Base-by-base conservation (phyloP, 176 grass and related monocot genomes). In the Triticum turgidum region DNA sequence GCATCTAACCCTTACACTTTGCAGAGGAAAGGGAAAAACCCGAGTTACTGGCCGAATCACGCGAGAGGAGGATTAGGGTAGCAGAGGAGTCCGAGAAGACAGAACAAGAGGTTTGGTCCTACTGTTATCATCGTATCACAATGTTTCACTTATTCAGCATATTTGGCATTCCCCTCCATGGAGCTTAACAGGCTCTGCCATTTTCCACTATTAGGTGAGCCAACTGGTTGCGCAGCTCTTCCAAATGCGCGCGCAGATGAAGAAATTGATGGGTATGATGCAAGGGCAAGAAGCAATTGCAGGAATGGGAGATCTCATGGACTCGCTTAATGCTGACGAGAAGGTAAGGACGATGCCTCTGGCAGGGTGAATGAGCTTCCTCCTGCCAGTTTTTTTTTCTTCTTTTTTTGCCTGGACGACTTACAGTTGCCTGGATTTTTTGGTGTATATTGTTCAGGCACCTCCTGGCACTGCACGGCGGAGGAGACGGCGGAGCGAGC, bases 221-320 rank as follows among this genome's bases (percentile, higher is more conserved):
- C 96, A 98, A 89, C 80, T 98, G 83, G 91, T 98, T 41, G 93
- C 93, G 42, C 93, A 95, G 78, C 86, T 98, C 35, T 98, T 98
- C 82, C 86, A 95, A 87, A 93, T 98, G 95, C 90, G 95, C 11
- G 86, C 88, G 25, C 77, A 88, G 32, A 98, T 98, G 95, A 92
- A 72, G 84, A 90, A 90, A 33, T 35, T 90, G 64, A 90, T 90
- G 88, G 72, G 84, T 33, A 82, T 86, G 73, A 76, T 90, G 73
- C 84, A 86, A 78, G 88, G 88, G 39, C 78, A 90, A 86, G 88
- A 90, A 56, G 71, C 85, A 51, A 68, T 91, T 87, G 74, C 89
- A 76, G 85, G 76, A 25, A 87, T 87, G 81, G 85, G 85, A 18
- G 76, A 87, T 80, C 89, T 91, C 12, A 80, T 84, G 61, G 89